Evolutionary conservation across 192 early-diverging fungal genomes (phyloP).

Genomic region (Polychytrium aggregatum): DNA sequence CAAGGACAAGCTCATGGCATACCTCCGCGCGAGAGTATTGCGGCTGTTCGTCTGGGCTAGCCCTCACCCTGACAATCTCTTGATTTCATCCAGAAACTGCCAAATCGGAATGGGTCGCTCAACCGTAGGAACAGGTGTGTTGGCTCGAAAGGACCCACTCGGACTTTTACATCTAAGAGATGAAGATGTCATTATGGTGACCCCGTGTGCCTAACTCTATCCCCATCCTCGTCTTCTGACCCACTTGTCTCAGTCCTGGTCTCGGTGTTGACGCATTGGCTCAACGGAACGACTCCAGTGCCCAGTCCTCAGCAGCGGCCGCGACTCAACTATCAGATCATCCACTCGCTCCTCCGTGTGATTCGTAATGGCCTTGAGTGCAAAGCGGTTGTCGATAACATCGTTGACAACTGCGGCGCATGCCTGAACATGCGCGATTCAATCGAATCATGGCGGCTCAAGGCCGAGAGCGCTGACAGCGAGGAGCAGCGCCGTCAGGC

Average conservation of each 20-base stretch:
- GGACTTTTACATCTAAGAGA: too few species aligned
- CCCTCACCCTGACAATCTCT: too few species aligned
- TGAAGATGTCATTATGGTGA: background rate
- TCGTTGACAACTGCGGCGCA: constrained; percentile 37
- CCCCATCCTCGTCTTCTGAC: background rate
- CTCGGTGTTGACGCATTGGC: constrained; percentile 28
- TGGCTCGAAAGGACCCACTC: too few species aligned
- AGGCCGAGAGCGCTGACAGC: constrained; percentile 15
- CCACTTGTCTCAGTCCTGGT: constrained; percentile 10
- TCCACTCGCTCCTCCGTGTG: constrained; percentile 50
- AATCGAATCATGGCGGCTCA: constrained; percentile 32
- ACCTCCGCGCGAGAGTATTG: too few species aligned
- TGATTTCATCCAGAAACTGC: constrained; percentile 38
- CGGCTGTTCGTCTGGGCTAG: too few species aligned
- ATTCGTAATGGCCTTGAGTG: constrained; percentile 44
- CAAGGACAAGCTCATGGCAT: too few species aligned
- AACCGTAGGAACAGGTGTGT: constrained; percentile 35
- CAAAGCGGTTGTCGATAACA: constrained; percentile 43
- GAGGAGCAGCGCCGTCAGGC: constrained; percentile 4
- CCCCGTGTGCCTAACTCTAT: background rate
- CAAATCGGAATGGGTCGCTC: constrained; percentile 53
- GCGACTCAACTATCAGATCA: constrained; percentile 38
- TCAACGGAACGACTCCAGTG: constrained; percentile 8
- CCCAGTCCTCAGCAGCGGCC: background rate
- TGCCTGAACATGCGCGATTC: constrained; percentile 41